These are phyloP conservation scores for Cladosporium sp. DNA, from an alignment of 2,329 filamentous ascomycete species.

Conservation along the genomic window DNA sequence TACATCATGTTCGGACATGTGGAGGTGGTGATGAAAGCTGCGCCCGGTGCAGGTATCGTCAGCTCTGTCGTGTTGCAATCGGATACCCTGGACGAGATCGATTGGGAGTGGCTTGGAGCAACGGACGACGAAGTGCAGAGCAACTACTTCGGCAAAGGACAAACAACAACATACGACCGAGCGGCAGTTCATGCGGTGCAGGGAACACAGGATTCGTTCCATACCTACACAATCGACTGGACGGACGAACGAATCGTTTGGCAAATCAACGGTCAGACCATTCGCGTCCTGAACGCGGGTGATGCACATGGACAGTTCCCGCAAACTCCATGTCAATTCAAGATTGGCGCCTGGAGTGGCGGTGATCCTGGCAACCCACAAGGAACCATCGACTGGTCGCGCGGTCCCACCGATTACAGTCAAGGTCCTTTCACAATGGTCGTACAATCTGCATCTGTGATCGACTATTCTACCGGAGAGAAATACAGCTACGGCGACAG, in stretches of 20 bases:
- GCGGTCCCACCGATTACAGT: slow-evolving; percentile 80
- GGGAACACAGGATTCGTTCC: slow-evolving; percentile 71
- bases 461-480: slow-evolving; percentile 90
- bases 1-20: slow-evolving; percentile 99
- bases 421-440: slow-evolving; percentile 84
- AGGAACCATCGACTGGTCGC: slow-evolving; percentile 88
- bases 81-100: slow-evolving; percentile 91
- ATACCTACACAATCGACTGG: slow-evolving; percentile 93
- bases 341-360: slow-evolving; percentile 88
- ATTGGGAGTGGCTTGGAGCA: slow-evolving; percentile 92
- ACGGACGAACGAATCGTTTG: slow-evolving; percentile 81
- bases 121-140: slow-evolving; percentile 78
- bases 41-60: slow-evolving; percentile 87
- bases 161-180: slow-evolving; percentile 81
- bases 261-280: slow-evolving; percentile 75
- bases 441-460: slow-evolving; percentile 72
- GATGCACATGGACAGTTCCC: slow-evolving; percentile 81
- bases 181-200: slow-evolving; percentile 73
- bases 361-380: slow-evolving; percentile 76
- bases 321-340: slow-evolving; percentile 93
- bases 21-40: slow-evolving; percentile 80
- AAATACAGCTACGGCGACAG: slow-evolving; percentile 80
- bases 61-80: slow-evolving; percentile 90
- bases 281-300: slow-evolving; percentile 71
- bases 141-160: slow-evolving; percentile 96